Conservation (phyloP, 192 early-diverging fungal genomes). For the Coemansia sp. region DNA sequence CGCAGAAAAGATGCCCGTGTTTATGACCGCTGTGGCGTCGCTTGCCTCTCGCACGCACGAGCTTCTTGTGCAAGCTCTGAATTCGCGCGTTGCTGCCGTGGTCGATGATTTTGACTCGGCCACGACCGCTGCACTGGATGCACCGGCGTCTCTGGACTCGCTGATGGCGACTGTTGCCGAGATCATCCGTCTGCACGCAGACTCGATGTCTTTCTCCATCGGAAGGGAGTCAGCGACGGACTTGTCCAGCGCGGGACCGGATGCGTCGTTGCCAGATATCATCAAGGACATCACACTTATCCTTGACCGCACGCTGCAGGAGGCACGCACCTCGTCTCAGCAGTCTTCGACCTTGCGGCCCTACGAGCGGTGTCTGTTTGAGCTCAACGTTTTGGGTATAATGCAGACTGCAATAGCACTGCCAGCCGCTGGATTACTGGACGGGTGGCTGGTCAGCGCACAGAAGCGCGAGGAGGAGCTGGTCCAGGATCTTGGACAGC, state of each 20-base stretch:
- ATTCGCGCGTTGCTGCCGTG: conserved; percentile 2
- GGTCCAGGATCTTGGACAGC: conserved; percentile 1
- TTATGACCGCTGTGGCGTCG: conserved; percentile 9
- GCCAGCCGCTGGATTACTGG: not conserved
- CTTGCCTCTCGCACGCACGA: not conserved
- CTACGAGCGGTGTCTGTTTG: conserved; percentile 31
- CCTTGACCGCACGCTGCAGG: conserved; percentile 6
- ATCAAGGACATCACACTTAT: not conserved
- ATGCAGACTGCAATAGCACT: not conserved
- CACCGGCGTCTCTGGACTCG: conserved; percentile 10
- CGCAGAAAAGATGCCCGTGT: conserved; percentile 2
- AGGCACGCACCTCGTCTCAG: conserved; percentile 1
- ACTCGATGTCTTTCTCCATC: no score
- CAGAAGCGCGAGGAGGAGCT: not conserved
- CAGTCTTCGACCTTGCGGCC: not conserved
- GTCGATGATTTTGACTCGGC: conserved; percentile 11
- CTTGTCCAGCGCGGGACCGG: not conserved
- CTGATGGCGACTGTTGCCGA: conserved; percentile 13
- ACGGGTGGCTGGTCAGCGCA: not conserved
- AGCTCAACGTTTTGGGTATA: conserved; percentile 24
- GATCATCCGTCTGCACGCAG: conserved; percentile 17
- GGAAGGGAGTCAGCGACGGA: no score
- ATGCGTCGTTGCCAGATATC: not conserved
- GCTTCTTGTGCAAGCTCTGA: conserved; percentile 2
- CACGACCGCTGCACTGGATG: conserved; percentile 25